A percentile compares a stretch with the other conserved stretches of the same genome.
phyloP scores from a whole-genome alignment of 2,329 filamentous ascomycete species.

The Kalmusia sp. region DNA sequence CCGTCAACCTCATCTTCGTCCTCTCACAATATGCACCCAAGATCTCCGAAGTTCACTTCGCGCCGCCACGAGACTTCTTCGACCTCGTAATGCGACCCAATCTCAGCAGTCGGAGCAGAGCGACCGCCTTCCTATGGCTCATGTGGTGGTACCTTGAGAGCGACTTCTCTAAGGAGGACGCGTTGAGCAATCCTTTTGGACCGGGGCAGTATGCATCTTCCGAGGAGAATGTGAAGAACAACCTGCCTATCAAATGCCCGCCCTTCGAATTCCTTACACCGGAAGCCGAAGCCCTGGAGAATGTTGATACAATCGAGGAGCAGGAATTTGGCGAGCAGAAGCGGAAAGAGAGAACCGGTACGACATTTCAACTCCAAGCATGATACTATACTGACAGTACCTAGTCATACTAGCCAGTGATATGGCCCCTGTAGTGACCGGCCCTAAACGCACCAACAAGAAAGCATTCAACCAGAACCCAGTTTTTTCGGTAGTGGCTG shows the following conservation, averaged over 20 bases:
- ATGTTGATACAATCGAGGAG: constrained; percentile 76
- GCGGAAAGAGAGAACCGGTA: constrained; percentile 70
- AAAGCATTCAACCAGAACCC: constrained; percentile 53
- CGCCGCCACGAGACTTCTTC: constrained; percentile 85
- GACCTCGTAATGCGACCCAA: constrained; percentile 93
- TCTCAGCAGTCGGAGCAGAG: constrained; percentile 81
- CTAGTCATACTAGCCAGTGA: constrained; percentile 73
- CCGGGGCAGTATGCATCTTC: constrained; percentile 49
- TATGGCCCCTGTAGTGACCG: constrained; percentile 69
- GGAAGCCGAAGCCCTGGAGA: constrained; percentile 72
- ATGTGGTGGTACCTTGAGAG: constrained; percentile 99
- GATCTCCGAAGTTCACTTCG: constrained; percentile 92
- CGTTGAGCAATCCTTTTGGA: constrained; percentile 90
- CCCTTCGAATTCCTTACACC: constrained; percentile 68
- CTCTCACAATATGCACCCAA: constrained; percentile 89
- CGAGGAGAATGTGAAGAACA: constrained; percentile 47
- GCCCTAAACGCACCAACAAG: constrained; percentile 58
- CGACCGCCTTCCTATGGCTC: constrained; percentile 90
- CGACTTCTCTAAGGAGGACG: constrained; percentile 88
- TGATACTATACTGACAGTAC: constrained; percentile 12
- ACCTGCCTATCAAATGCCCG: constrained; percentile 66
- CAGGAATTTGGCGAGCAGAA: constrained; percentile 74
- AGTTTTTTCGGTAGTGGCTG: constrained; percentile 49
- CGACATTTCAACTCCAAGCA: not conserved
- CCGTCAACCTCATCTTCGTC: constrained; percentile 96